Evolutionary conservation across 2,329 filamentous ascomycete genomes (phyloP).

Genomic region (Penicillium sp.): DNA sequence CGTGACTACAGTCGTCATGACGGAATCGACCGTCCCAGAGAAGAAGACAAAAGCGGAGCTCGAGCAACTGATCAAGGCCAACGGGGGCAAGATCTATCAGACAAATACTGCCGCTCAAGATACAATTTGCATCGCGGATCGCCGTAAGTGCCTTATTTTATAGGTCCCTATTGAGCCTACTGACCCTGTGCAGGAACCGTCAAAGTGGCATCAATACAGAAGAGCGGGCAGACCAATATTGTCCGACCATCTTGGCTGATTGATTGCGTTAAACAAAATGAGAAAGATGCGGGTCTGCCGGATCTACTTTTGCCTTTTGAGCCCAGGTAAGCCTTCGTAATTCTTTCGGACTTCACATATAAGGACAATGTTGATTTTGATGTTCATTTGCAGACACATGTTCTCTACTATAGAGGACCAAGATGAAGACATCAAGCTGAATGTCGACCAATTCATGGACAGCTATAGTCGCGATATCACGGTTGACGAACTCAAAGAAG

Average conservation of each 20-base stretch:
- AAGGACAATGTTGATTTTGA: slow-evolving; percentile 5
- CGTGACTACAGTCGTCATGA: slow-evolving; percentile 61
- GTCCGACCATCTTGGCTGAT: slow-evolving; percentile 79
- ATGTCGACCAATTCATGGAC: slow-evolving; percentile 77
- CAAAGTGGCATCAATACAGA: slow-evolving; percentile 81
- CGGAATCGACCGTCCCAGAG: slow-evolving; percentile 67
- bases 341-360: slow-evolving; percentile 18
- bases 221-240: slow-evolving; percentile 69
- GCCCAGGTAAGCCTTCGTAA: slow-evolving; percentile 47
- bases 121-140: slow-evolving; percentile 77
- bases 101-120: slow-evolving; percentile 62
- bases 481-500: slow-evolving; percentile 61
- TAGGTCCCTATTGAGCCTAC: background rate
- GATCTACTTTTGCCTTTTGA: slow-evolving; percentile 67
- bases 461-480: slow-evolving; percentile 75
- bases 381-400: slow-evolving; percentile 62
- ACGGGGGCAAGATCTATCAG: slow-evolving; percentile 80
- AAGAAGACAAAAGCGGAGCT: slow-evolving; percentile 79
- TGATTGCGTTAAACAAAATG: slow-evolving; percentile 70
- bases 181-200: slow-evolving; percentile 55
- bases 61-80: slow-evolving; percentile 76
- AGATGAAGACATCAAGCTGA: slow-evolving; percentile 57
- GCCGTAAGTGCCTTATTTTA: slow-evolving; percentile 49
- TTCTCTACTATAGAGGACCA: slow-evolving; percentile 66
- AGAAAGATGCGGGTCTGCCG: slow-evolving; percentile 55